phyloP scores from a whole-genome alignment of 805 yeast species.

The Grigorovia humatica region DNA sequence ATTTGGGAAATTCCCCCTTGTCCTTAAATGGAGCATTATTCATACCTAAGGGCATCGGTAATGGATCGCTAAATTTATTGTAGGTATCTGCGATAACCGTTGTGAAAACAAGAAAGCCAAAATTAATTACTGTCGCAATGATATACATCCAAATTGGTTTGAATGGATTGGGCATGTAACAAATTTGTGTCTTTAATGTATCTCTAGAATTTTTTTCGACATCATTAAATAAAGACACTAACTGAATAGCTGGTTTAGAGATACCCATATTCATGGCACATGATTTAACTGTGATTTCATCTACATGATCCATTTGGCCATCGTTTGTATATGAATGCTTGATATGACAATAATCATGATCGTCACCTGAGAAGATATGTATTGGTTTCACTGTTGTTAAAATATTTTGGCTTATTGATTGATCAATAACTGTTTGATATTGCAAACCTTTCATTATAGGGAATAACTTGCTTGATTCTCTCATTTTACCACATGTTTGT shows the following conservation, averaged over 20 bases:
- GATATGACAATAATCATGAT: conserved; percentile 88
- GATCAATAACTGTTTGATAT: conserved; percentile 80
- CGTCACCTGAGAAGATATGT: conserved; percentile 82
- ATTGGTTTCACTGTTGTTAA: conserved; percentile 53
- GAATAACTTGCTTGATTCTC: conserved; percentile 60
- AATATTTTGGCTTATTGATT: conserved; percentile 47
- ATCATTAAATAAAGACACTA: conserved; percentile 52
- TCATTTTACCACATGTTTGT: conserved; percentile 60
- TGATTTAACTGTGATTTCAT: conserved; percentile 82
- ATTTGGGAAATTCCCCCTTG: background rate
- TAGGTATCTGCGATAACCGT: background rate
- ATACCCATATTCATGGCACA: conserved; percentile 93
- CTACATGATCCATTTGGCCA: conserved; percentile 29
- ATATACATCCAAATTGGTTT: conserved; percentile 32
- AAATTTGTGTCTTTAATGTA: conserved; percentile 35
- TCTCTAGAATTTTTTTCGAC: conserved; percentile 4
- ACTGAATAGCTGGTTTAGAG: conserved; percentile 72
- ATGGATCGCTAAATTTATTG: background rate
- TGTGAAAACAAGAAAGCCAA: background rate
- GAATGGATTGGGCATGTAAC: conserved; percentile 50
- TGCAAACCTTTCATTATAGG: conserved; percentile 71
- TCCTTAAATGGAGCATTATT: conserved; percentile 2
- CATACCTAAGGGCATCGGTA: conserved; percentile 18
- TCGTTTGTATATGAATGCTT: conserved; percentile 35
- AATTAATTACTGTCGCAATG: conserved; percentile 2